Base-by-base conservation (phyloP, 805 yeast species). In the Dipodascus geniculatus region DNA sequence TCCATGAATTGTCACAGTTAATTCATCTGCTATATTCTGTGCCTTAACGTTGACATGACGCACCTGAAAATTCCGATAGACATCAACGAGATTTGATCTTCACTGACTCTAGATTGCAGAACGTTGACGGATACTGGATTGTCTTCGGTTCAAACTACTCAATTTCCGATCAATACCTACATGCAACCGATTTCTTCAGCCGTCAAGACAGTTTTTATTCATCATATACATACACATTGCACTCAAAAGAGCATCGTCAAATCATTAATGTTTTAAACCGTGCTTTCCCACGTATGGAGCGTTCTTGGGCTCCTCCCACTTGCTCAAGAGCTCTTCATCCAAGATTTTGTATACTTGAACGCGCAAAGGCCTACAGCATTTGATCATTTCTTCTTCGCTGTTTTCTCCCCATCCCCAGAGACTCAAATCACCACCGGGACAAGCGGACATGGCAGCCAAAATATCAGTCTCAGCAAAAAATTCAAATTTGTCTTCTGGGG, bases 321-420 rank as follows among this genome's bases (percentile, higher is more conserved):
- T 70, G 22, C 70, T 61, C 59, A 81, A 70, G 0, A 77, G 71
- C 23, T 51, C 42, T 22, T 70, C 68, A 54, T 81, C 78, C 23
- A 76, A 75, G 51, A 82, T 64, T 59, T 69, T 65, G 64, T 79
- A 82, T 4, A 82, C 82, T 64, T 82, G 85, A 51, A 80, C 76
- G 1, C 77, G 82, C 55, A 82, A 69, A 2, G 85, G 83, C 60
- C 85, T 69, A 61, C 87, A 81, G 61, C 81, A 77, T 53, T 75
- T 79, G 35, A 75, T 71, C 85, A 81, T 81, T 16, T 22, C 49
- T 24, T 69, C 71, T 23, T 71, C 73, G 42, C 69, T 74, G 53
- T 75, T 74, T 63, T 79, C 84, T 54, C 85, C 85, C 87, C 87
- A 82, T 49, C 80, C 85, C 86, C 86, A 82, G 51, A 73, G 71